Evolutionary conservation across 192 early-diverging fungal species (phyloP).

Genomic region (Linnemannia elongata): DNA sequence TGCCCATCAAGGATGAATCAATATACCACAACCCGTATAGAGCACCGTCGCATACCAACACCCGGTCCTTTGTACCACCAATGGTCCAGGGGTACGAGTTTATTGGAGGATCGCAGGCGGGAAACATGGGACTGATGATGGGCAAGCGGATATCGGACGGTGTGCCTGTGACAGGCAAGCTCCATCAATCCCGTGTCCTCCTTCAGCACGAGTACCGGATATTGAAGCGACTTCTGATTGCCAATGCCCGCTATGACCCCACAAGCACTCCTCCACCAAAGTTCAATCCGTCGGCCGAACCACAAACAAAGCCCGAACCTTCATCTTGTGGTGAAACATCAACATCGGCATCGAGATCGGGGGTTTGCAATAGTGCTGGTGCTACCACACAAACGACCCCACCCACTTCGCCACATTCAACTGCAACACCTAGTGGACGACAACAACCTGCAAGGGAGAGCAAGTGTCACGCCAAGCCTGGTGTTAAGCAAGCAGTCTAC

Average conservation of each 20-base stretch:
- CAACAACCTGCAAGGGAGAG: neutral
- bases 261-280: neutral
- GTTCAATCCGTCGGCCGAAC: neutral
- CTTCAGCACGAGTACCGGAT: slow-evolving; percentile 52
- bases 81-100: slow-evolving; percentile 40
- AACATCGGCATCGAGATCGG: neutral
- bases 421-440: neutral
- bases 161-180: slow-evolving; percentile 33
- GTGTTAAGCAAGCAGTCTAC: slow-evolving; percentile 17
- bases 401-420: neutral
- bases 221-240: slow-evolving; percentile 30
- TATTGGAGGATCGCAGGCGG: slow-evolving; percentile 45
- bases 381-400: neutral
- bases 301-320: neutral
- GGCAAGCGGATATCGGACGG: slow-evolving; percentile 48
- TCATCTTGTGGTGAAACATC: neutral
- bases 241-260: slow-evolving; percentile 22
- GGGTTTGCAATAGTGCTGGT: neutral
- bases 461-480: slow-evolving; percentile 20
- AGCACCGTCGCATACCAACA: slow-evolving; percentile 38
- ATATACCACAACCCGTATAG: slow-evolving; percentile 40
- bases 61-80: slow-evolving; percentile 37
- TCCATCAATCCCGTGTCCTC: slow-evolving; percentile 32
- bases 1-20: slow-evolving; percentile 27
- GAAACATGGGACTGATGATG: slow-evolving; percentile 52